Percentiles rank a stretch among this genome's conserved stretches.
phyloP scores from a whole-genome alignment of 2,329 filamentous ascomycete genomes.

The Fusarium stilboides region DNA sequence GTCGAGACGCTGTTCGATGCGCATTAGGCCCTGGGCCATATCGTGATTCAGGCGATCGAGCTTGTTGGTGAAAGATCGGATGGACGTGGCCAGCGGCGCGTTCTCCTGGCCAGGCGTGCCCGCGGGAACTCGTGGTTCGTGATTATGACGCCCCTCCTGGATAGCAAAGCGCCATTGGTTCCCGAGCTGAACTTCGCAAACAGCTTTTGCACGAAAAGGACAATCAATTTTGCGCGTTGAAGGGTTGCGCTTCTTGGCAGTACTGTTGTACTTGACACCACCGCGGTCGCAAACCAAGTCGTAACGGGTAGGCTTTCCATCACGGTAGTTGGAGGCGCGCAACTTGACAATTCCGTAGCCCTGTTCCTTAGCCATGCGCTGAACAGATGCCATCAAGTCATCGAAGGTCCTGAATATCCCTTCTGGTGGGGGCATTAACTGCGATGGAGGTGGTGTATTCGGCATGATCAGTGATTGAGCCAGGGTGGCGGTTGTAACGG shows the following conservation, averaged over 20 bases:
- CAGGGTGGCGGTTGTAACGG: conserved; percentile 52
- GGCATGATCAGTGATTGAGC: conserved; percentile 60
- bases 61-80: conserved; percentile 72
- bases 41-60: conserved; percentile 72
- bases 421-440: conserved; percentile 69
- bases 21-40: conserved; percentile 66
- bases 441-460: conserved; percentile 63
- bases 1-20: conserved; percentile 66
- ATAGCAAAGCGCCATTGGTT: conserved; percentile 77
- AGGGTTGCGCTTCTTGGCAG: conserved; percentile 75
- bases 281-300: conserved; percentile 75
- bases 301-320: conserved; percentile 74
- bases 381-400: conserved; percentile 70
- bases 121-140: conserved; percentile 70
- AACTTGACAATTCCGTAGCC: conserved; percentile 75
- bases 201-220: conserved; percentile 74
- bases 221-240: conserved; percentile 76
- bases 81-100: conserved; percentile 70
- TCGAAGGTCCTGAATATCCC: conserved; percentile 73
- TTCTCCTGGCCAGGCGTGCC: conserved; percentile 70
- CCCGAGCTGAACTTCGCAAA: conserved; percentile 73
- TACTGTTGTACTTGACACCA: conserved; percentile 76
- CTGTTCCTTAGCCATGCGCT: conserved; percentile 73
- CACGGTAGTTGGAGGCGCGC: conserved; percentile 74
- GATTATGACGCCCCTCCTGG: conserved; percentile 73